Percentiles rank a stretch among this genome's conserved stretches.
Evolutionary conservation across 768 basidiomycete genomes (phyloP).

Genomic region (Boletus coccyginus): DNA sequence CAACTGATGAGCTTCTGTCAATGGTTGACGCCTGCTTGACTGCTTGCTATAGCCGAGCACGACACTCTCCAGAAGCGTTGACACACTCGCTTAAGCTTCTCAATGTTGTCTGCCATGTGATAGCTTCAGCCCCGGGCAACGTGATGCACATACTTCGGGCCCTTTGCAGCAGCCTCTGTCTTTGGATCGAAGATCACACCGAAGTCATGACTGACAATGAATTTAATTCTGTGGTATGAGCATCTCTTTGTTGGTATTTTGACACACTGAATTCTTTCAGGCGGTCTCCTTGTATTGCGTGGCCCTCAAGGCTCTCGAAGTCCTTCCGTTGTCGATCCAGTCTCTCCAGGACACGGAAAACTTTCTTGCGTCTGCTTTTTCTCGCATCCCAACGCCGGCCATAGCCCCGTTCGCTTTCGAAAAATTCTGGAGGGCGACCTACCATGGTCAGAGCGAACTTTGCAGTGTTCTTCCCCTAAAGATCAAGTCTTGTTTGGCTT

Average conservation of each 20-base stretch:
- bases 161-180: slow-evolving; percentile 39
- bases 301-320: slow-evolving; percentile 39
- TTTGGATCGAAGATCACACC: slow-evolving; percentile 53
- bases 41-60: slow-evolving; percentile 32
- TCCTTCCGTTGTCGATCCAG: slow-evolving; percentile 38
- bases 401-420: slow-evolving; percentile 53
- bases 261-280: slow-evolving; percentile 14
- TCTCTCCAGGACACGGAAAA: slow-evolving; percentile 40
- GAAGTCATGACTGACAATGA: slow-evolving; percentile 41
- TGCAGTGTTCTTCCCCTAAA: slow-evolving; percentile 38
- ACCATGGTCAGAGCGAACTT: slow-evolving; percentile 42
- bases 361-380: slow-evolving; percentile 53
- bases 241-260: background rate
- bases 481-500: slow-evolving; percentile 44
- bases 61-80: slow-evolving; percentile 23
- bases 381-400: slow-evolving; percentile 43
- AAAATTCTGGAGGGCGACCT: slow-evolving; percentile 57
- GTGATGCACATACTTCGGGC: slow-evolving; percentile 36
- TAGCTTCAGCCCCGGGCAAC: slow-evolving; percentile 26
- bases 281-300: slow-evolving; percentile 42
- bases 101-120: slow-evolving; percentile 30
- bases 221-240: slow-evolving; percentile 48
- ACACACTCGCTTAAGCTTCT: slow-evolving; percentile 38
- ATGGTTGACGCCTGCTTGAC: slow-evolving; percentile 32
- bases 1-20: slow-evolving; percentile 23